phyloP scores from a whole-genome alignment of 2,329 filamentous ascomycete species.

The Pestalotiopsis fici region DNA sequence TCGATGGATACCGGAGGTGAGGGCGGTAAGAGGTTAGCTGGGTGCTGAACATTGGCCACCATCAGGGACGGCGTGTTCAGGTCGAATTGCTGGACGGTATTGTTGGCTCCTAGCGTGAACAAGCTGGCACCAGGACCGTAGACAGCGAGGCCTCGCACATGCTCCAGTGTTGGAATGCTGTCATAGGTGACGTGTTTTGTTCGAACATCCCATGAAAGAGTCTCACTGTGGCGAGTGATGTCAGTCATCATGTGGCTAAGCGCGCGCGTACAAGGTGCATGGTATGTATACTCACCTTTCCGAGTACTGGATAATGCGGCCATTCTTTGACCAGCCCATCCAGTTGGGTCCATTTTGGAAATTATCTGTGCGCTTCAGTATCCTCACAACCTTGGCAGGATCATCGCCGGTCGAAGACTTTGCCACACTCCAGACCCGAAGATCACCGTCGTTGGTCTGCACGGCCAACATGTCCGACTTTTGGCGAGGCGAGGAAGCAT shows the following conservation, averaged over 20 bases:
- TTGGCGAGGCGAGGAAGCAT: slow-evolving; percentile 92
- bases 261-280: slow-evolving; percentile 55
- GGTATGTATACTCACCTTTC: slow-evolving; percentile 70
- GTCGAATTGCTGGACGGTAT: slow-evolving; percentile 94
- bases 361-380: slow-evolving; percentile 79
- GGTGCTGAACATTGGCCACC: slow-evolving; percentile 86
- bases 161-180: slow-evolving; percentile 80
- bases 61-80: slow-evolving; percentile 79
- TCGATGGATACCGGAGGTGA: slow-evolving; percentile 82
- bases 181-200: slow-evolving; percentile 97
- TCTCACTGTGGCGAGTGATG: slow-evolving; percentile 63
- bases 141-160: slow-evolving; percentile 79
- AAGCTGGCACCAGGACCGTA: slow-evolving; percentile 89
- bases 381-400: slow-evolving; percentile 83
- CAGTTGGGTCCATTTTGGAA: slow-evolving; percentile 79
- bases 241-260: slow-evolving; percentile 34
- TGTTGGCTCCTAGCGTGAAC: slow-evolving; percentile 86
- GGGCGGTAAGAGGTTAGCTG: slow-evolving; percentile 75
- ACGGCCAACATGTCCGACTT: slow-evolving; percentile 98
- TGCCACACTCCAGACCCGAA: slow-evolving; percentile 94
- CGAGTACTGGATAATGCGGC: slow-evolving; percentile 88
- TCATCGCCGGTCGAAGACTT: slow-evolving; percentile 74
- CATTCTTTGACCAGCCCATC: slow-evolving; percentile 99
- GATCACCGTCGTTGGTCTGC: slow-evolving; percentile 87
- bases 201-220: slow-evolving; percentile 92